Percentiles rank a stretch among this genome's conserved stretches.
Evolutionary conservation across 2,329 filamentous ascomycete species (phyloP).

Genomic region (Clonostachys rhizophaga): DNA sequence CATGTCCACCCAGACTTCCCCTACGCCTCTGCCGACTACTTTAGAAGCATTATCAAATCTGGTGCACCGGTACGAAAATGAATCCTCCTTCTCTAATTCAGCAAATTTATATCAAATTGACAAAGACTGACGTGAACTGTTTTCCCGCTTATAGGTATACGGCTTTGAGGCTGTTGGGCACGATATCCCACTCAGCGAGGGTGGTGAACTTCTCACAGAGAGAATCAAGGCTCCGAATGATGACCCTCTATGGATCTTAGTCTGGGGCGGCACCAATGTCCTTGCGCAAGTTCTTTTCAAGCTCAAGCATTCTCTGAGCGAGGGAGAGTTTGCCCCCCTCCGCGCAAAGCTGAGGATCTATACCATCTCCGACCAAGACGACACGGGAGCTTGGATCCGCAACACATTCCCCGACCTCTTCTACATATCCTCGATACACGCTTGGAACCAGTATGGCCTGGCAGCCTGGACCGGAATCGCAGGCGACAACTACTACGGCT

Average conservation of each 20-base stretch:
- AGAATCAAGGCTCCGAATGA: constrained; percentile 9
- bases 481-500: constrained; percentile 23
- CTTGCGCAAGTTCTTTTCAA: constrained; percentile 42
- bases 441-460: constrained; percentile 47
- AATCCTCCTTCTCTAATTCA: too few relatives aligned
- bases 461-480: constrained; percentile 54
- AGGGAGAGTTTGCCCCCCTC: constrained; percentile 24
- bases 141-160: background rate
- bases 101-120: too few relatives aligned
- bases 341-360: constrained; percentile 41
- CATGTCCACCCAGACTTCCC: background rate
- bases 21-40: background rate
- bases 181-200: constrained; percentile 20
- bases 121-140: too few relatives aligned
- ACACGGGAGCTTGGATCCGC: constrained; percentile 52
- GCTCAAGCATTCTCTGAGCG: constrained; percentile 8
- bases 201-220: constrained; percentile 33
- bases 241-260: constrained; percentile 44
- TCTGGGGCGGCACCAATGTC: constrained; percentile 49
- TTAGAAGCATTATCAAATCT: background rate
- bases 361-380: constrained; percentile 55
- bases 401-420: constrained; percentile 46
- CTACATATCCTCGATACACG: constrained; percentile 51
- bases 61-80: too few relatives aligned
- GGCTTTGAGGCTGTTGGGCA: background rate